Evolutionary conservation across 2,329 filamentous ascomycete species (phyloP).

Genomic region (Pezicula radicicola): DNA sequence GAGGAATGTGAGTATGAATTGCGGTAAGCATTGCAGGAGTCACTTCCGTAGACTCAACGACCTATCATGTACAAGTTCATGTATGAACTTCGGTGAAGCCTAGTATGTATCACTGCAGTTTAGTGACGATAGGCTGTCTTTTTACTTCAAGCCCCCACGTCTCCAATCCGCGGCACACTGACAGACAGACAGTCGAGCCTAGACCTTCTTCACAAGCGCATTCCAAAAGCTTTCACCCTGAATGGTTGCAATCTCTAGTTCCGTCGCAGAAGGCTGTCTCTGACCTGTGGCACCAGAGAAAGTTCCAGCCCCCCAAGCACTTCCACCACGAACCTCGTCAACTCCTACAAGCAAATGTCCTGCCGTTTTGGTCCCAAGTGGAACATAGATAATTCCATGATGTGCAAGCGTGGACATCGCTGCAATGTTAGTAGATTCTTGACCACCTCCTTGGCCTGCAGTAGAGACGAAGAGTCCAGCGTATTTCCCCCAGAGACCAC

Average conservation of each 20-base stretch:
- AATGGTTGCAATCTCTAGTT: slow-evolving; percentile 74
- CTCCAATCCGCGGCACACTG: too few species aligned
- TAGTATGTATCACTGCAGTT: too few species aligned
- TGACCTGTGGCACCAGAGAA: slow-evolving; percentile 75
- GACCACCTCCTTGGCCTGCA: slow-evolving; percentile 80
- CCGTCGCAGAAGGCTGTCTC: slow-evolving; percentile 71
- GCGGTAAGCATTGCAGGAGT: too few species aligned
- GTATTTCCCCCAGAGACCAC: slow-evolving; percentile 81
- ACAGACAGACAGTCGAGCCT: too few species aligned
- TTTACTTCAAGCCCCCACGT: too few species aligned
- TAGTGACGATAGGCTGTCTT: too few species aligned
- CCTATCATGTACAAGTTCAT: too few species aligned
- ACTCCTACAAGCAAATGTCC: slow-evolving; percentile 71
- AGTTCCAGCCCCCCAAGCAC: slow-evolving; percentile 91
- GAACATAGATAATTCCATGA: slow-evolving; percentile 96
- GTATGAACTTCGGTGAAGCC: too few species aligned
- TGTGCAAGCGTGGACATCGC: slow-evolving; percentile 84
- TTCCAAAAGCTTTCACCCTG: slow-evolving; percentile 88
- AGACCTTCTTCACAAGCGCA: slow-evolving; percentile 58
- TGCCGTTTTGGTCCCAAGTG: slow-evolving; percentile 82
- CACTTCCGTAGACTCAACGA: too few species aligned
- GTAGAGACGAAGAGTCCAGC: slow-evolving; percentile 89
- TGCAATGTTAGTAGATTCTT: slow-evolving; percentile 82
- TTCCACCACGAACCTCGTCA: slow-evolving; percentile 78
- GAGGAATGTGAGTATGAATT: too few species aligned